phyloP scores from a whole-genome alignment of 345 rosid species.

The Nephelium lappaceum region DNA sequence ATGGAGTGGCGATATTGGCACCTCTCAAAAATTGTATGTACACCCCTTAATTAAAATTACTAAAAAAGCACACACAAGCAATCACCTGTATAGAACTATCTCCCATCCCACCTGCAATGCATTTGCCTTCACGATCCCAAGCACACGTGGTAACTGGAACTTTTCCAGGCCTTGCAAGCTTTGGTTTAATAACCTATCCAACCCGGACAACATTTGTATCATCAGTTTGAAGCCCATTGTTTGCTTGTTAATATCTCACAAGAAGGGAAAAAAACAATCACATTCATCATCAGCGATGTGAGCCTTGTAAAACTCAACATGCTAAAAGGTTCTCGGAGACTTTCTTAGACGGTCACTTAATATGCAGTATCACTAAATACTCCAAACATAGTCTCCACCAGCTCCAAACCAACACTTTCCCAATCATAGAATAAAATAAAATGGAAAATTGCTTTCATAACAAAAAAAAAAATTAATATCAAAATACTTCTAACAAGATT shows the following conservation, averaged over 20 bases:
- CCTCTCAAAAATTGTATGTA: too few species aligned
- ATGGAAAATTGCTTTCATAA: too few species aligned
- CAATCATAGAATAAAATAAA: too few species aligned
- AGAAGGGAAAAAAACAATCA: background rate
- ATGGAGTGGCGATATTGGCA: too few species aligned
- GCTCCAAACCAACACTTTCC: too few species aligned
- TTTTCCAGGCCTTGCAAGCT: constrained; percentile 97
- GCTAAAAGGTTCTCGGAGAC: background rate
- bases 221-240: constrained; percentile 13
- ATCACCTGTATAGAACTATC: constrained; percentile 95
- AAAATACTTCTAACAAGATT: too few species aligned
- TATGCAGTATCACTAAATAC: background rate
- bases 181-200: constrained; percentile 90
- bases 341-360: background rate
- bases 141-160: constrained; percentile 91
- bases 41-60: too few species aligned
- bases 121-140: constrained; percentile 95
- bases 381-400: background rate
- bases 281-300: background rate
- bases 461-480: too few species aligned
- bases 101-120: constrained; percentile 87
- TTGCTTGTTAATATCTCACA: too few species aligned
- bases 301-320: background rate
- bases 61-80: constrained; percentile 8
- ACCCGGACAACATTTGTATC: constrained; percentile 16